Conservation (phyloP, 1,284 basidiomycete species). For the Sporisorium exsertum region DNA sequence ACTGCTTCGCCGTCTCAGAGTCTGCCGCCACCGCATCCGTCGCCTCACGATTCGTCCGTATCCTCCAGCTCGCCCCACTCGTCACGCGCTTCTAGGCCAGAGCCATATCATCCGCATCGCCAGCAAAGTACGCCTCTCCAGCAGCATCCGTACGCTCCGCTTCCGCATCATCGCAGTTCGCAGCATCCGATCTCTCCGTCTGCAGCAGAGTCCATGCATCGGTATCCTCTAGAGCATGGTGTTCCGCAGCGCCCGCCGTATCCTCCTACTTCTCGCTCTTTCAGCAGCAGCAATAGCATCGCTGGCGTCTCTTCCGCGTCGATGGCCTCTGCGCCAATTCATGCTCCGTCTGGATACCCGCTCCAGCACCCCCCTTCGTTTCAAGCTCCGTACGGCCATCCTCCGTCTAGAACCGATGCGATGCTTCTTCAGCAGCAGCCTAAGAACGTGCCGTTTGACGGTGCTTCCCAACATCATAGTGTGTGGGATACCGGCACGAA, state of each 20-base stretch:
- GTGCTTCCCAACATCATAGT: not conserved
- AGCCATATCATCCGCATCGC: conserved; percentile 14
- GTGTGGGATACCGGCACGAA: conserved; percentile 19
- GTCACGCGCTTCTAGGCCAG: conserved; percentile 9
- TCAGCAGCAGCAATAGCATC: conserved; percentile 24
- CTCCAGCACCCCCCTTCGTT: conserved; percentile 34
- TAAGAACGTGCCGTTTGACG: conserved; percentile 12
- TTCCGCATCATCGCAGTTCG: conserved; percentile 27
- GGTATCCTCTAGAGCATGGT: conserved; percentile 11
- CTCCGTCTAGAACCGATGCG: conserved; percentile 10
- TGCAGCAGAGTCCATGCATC: not conserved
- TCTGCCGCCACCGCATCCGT: conserved; percentile 9
- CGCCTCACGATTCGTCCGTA: conserved; percentile 9
- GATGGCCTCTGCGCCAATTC: conserved; percentile 8
- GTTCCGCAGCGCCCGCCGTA: conserved; percentile 27
- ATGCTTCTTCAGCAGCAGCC: conserved; percentile 26
- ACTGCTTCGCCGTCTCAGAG: conserved; percentile 5
- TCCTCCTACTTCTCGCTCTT: conserved; percentile 17
- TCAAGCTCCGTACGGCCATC: conserved; percentile 25
- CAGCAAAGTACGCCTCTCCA: conserved; percentile 17
- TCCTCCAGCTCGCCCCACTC: conserved; percentile 20
- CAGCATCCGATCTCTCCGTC: conserved; percentile 13
- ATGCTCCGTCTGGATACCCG: conserved; percentile 20
- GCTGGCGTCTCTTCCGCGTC: not conserved
- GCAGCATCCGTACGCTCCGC: conserved; percentile 28